Percentiles rank a stretch among this genome's conserved stretches.
Conservation (phyloP, 2,329 filamentous ascomycete species). For the Juglanconis juglandina region DNA sequence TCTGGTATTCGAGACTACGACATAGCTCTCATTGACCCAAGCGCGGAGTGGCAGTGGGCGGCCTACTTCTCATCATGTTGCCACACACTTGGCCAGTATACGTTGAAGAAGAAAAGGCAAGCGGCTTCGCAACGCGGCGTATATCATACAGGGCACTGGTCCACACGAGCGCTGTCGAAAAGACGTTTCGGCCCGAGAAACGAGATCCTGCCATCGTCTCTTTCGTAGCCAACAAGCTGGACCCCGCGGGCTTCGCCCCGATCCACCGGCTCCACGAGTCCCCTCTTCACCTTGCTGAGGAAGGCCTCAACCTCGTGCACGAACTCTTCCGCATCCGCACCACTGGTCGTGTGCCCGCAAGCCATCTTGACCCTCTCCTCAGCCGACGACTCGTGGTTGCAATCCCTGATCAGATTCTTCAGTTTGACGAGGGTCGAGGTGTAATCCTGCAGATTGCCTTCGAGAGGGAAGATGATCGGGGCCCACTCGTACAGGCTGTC, state of each 20-base stretch:
- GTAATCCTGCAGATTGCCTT: conserved; percentile 19
- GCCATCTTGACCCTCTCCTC: conserved; percentile 3
- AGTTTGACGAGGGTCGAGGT: conserved; percentile 18
- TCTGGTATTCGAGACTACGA: neutral
- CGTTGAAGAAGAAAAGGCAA: too few species aligned
- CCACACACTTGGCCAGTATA: too few species aligned
- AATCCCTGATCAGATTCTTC: conserved; percentile 10
- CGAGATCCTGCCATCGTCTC: conserved; percentile 9
- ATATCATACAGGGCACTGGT: neutral
- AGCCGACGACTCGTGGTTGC: conserved; percentile 6
- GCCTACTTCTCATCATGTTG: neutral
- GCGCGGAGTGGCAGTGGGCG: neutral
- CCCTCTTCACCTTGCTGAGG: conserved; percentile 2
- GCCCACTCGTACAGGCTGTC: conserved; percentile 41
- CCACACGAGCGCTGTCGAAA: neutral
- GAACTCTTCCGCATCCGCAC: conserved; percentile 1
- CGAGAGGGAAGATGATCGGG: conserved; percentile 21
- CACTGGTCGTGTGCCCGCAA: conserved; percentile 7
- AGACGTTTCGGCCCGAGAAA: conserved; percentile 7
- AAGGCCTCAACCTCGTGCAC: conserved; percentile 2
- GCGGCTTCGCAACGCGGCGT: too few species aligned
- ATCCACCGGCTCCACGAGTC: conserved; percentile 1
- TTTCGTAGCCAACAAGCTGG: conserved; percentile 9
- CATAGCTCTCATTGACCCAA: neutral
- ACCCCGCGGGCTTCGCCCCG: conserved; percentile 4